phyloP scores from a whole-genome alignment of 495 filamentous ascomycete species.

The Xylaria longipes region DNA sequence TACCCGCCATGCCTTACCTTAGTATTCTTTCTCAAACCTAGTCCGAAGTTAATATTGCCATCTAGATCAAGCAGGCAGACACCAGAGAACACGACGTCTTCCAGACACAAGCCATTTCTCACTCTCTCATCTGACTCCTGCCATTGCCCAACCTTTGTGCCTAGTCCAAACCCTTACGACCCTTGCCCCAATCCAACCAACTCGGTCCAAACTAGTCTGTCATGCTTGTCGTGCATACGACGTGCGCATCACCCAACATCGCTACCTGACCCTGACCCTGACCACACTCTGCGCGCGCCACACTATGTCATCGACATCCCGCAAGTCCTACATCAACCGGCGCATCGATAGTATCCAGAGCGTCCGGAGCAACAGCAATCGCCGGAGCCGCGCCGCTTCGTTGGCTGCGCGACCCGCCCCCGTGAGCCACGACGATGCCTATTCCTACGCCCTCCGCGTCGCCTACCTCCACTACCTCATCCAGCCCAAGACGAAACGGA shows the following conservation, averaged over 20 bases:
- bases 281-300: conserved; percentile 7
- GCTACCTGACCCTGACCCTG: conserved; percentile 14
- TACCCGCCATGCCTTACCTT: not conserved
- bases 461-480: conserved; percentile 94
- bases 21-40: conserved; percentile 10
- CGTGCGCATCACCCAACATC: conserved; percentile 20
- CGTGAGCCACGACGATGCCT: conserved; percentile 74
- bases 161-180: not conserved
- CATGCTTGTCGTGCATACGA: conserved; percentile 25
- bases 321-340: conserved; percentile 48
- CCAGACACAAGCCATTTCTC: conserved; percentile 4
- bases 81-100: not conserved
- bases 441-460: conserved; percentile 85
- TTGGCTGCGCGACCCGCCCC: conserved; percentile 42
- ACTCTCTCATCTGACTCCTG: conserved; percentile 5
- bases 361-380: conserved; percentile 38
- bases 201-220: conserved; percentile 13
- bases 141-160: not conserved
- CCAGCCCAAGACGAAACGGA: conserved; percentile 84
- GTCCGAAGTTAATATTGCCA: conserved; percentile 7
- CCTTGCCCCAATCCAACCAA: conserved; percentile 1
- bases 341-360: conserved; percentile 53
- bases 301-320: conserved; percentile 52
- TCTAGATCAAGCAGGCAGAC: not conserved
- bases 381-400: conserved; percentile 47